phyloP scores from a whole-genome alignment of 169 alveolate species.

The Eimeria brunetti region DNA sequence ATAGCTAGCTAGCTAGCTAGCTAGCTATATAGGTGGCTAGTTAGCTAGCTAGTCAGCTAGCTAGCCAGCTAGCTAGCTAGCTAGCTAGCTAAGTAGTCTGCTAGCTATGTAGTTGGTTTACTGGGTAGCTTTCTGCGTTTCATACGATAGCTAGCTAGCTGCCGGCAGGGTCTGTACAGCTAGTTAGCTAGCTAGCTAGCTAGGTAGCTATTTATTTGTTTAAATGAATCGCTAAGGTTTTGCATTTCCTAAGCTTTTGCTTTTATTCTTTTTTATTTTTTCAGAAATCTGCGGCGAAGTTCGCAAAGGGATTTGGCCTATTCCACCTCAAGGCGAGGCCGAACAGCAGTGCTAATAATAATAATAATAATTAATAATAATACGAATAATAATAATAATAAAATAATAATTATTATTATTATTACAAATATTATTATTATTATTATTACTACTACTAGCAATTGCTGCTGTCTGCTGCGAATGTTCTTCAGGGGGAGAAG shows the following conservation, averaged over 20 bases:
- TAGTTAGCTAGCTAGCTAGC: background rate
- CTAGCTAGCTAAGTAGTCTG: too few species aligned
- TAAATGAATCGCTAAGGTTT: too few species aligned
- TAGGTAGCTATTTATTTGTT: background rate
- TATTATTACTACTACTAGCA: too few species aligned
- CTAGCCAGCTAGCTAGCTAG: too few species aligned
- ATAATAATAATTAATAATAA: background rate
- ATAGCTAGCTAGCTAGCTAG: background rate
- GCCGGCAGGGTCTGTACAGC: background rate
- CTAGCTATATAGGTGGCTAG: background rate
- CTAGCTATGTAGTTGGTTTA: too few species aligned
- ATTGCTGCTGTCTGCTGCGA: too few species aligned
- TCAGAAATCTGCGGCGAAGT: background rate
- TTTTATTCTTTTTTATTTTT: background rate
- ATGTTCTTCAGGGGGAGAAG: conserved; percentile 17
- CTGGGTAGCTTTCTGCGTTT: background rate
- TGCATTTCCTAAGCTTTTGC: background rate
- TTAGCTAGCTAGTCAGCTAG: too few species aligned
- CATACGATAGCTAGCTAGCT: background rate
- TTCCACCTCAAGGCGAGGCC: conserved; percentile 16
- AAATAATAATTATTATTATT: too few species aligned
- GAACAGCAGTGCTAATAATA: too few species aligned
- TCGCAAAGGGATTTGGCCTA: background rate
- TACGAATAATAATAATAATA: background rate
- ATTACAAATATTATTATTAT: too few species aligned